These are phyloP conservation scores for Trichoderma atroviride DNA, from an alignment of 2,329 filamentous ascomycete genomes.

Conservation along the genomic window DNA sequence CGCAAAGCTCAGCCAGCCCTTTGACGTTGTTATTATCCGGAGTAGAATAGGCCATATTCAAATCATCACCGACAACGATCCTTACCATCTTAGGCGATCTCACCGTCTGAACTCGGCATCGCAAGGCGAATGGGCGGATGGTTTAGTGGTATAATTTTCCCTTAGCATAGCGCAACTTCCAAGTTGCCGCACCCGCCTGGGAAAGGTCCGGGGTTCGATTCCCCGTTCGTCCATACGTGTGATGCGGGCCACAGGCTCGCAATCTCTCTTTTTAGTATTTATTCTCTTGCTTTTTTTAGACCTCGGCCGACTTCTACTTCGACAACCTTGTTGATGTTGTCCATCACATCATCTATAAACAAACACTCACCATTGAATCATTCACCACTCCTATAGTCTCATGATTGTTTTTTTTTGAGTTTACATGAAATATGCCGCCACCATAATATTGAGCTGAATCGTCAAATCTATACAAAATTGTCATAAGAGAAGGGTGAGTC, in stretches of 20 bases:
- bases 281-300: not conserved
- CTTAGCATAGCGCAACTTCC: slow-evolving; percentile 18
- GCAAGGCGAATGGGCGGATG: slow-evolving; percentile 20
- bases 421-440: not conserved
- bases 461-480: not conserved
- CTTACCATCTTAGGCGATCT: not conserved
- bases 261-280: not conserved
- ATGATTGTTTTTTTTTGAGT: not conserved
- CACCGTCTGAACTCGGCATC: not conserved
- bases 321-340: not conserved
- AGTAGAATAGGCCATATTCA: no score
- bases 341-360: not conserved
- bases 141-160: slow-evolving; percentile 28
- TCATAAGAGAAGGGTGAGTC: slow-evolving; percentile 12
- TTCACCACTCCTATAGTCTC: no score
- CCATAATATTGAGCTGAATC: not conserved
- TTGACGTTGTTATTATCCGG: no score
- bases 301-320: no score
- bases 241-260: not conserved
- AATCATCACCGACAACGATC: not conserved
- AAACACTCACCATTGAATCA: no score
- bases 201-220: slow-evolving; percentile 30
- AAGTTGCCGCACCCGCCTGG: slow-evolving; percentile 14
- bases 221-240: slow-evolving; percentile 28
- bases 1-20: not conserved